Evolutionary conservation across 495 filamentous ascomycete species (phyloP), one percentile per base, ranked within the genome.

Genomic region (Lichenothelia convexa): DNA sequence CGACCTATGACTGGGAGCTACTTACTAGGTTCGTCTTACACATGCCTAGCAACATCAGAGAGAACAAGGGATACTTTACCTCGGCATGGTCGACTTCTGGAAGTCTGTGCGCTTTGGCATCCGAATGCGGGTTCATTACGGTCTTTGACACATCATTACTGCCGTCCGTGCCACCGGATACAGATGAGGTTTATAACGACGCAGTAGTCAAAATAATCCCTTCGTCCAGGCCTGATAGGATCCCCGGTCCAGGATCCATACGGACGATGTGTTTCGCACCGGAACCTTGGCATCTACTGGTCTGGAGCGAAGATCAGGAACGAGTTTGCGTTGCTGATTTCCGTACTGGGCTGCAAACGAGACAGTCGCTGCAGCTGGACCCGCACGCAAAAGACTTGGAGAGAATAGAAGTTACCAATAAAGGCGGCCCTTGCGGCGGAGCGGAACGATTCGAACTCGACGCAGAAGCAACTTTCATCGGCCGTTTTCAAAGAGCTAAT

Each of bases 241-340:
- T 18, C 3, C 16, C 72, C 30, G 66, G 55, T 19, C 50, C 63
- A 15, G 87, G 91, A 38, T 84, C 89, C 30, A 73, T 97, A 35
- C 72, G 89, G 35, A 80, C 83, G 37, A 87, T 97, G 74, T 66
- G 73, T 17, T 97, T 97, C 51, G 78, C 80, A 0, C 85, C 89
- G 2, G 80, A 78, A 15, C 82, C 86, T 7, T 80, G 75, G 69
- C 87, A 97, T 53, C 68, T 97, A 12, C 64, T 97, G 22, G 79
- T 91, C 18, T 94, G 87, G 85, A 72, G 84, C 16, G 89, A 97
- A 57, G 78, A 92, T 42, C 76, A 75, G 41, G 86, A 82, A 6
- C 68, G 79, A 44, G 68, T 87, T 22, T 86, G 84, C 8, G 63
- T 95, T 31, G 79, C 79, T 2, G 89, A 97, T 60, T 59, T 86